Conservation (phyloP, 495 filamentous ascomycete species). For the Cenococcum geophilum region DNA sequence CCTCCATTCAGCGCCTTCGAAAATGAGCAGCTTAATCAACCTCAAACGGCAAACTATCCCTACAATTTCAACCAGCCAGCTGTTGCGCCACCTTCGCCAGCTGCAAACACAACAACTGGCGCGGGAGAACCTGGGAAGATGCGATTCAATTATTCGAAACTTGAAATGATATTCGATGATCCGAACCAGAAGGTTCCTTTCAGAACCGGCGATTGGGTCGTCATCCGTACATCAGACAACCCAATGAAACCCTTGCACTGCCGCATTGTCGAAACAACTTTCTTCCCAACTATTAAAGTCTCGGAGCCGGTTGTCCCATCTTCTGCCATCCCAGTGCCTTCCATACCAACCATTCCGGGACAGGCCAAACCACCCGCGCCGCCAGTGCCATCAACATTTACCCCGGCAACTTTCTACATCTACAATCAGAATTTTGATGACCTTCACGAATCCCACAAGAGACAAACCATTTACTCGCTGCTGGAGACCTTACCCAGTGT, state of each 20-base stretch:
- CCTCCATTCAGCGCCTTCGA: slow-evolving; percentile 38
- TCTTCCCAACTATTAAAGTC: slow-evolving; percentile 34
- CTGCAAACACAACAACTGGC: slow-evolving; percentile 2
- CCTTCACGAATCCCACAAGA: slow-evolving; percentile 46
- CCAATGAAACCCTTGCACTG: slow-evolving; percentile 37
- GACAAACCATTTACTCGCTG: slow-evolving; percentile 49
- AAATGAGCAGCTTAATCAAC: slow-evolving; percentile 5
- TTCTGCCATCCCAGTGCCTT: neutral
- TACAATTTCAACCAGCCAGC: neutral
- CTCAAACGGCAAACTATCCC: neutral
- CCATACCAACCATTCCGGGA: neutral
- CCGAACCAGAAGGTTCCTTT: slow-evolving; percentile 36
- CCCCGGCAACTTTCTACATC: slow-evolving; percentile 30
- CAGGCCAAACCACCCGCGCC: neutral
- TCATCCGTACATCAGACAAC: slow-evolving; percentile 32
- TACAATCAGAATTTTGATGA: slow-evolving; percentile 56
- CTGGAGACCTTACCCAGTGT: slow-evolving; percentile 66
- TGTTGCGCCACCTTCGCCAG: neutral
- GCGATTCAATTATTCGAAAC: slow-evolving; percentile 34
- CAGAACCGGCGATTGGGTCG: slow-evolving; percentile 55
- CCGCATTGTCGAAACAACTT: slow-evolving; percentile 39
- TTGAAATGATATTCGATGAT: slow-evolving; percentile 43
- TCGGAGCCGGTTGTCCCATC: slow-evolving; percentile 22
- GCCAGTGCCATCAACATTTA: slow-evolving; percentile 21
- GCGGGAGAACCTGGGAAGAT: slow-evolving; percentile 10